These are phyloP conservation scores for Apodospora peruviana DNA, from an alignment of 495 filamentous ascomycete species.

Conservation along the genomic window DNA sequence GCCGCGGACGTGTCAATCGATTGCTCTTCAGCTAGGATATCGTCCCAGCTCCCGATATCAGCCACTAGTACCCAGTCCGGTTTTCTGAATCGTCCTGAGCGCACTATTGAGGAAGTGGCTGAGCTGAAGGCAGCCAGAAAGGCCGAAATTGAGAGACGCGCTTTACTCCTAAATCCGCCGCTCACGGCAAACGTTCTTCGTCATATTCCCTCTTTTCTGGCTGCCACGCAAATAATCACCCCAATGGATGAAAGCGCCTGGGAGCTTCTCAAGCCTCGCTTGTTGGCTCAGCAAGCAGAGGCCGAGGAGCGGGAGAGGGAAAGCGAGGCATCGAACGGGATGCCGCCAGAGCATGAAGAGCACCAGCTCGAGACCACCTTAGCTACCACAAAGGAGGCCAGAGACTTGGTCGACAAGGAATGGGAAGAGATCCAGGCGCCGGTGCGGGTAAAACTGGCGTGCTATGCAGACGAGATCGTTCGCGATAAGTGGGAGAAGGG, in stretches of 20 bases:
- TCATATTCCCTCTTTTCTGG: slow-evolving; percentile 64
- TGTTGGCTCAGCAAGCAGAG: slow-evolving; percentile 55
- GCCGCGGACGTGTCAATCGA: not conserved
- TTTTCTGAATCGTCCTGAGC: slow-evolving; percentile 22
- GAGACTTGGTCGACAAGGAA: slow-evolving; percentile 54
- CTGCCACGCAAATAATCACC: slow-evolving; percentile 58
- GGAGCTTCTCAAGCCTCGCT: slow-evolving; percentile 57
- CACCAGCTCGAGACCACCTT: slow-evolving; percentile 19
- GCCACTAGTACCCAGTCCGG: slow-evolving; percentile 3
- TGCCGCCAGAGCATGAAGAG: slow-evolving; percentile 31
- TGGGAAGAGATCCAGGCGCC: slow-evolving; percentile 66
- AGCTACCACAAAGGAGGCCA: slow-evolving; percentile 45
- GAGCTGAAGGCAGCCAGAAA: slow-evolving; percentile 55
- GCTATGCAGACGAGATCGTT: slow-evolving; percentile 61
- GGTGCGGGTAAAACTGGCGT: slow-evolving; percentile 51
- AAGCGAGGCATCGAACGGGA: slow-evolving; percentile 29
- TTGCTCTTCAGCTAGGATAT: not conserved
- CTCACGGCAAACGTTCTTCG: slow-evolving; percentile 51
- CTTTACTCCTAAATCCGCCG: slow-evolving; percentile 55
- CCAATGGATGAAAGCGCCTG: slow-evolving; percentile 60
- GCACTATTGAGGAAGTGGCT: slow-evolving; percentile 39
- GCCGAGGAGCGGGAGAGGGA: slow-evolving; percentile 52
- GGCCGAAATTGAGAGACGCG: slow-evolving; percentile 64
- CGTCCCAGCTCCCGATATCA: not conserved
- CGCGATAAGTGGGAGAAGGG: slow-evolving; percentile 52